Percentiles rank a stretch among this genome's conserved stretches.
phyloP scores from a whole-genome alignment of 805 yeast genomes.

The Wickerhamiella sergipiensis region DNA sequence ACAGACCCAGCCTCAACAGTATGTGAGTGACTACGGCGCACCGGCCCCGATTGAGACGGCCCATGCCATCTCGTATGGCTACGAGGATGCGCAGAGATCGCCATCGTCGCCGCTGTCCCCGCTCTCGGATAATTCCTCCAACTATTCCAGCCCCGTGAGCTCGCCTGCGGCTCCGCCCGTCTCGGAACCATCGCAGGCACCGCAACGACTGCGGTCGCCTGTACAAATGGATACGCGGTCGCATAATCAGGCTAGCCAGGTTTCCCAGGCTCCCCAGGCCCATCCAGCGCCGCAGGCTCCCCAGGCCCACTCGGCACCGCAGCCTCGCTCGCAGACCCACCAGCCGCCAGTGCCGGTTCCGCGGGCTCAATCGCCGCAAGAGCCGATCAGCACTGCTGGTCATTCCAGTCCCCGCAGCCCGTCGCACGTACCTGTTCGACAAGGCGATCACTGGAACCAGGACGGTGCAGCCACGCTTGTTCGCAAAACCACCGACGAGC shows the following conservation, averaged over 20 bases:
- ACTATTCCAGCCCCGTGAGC: not conserved
- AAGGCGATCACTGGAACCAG: constrained; percentile 1
- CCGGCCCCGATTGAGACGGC: not conserved
- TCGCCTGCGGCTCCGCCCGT: not conserved
- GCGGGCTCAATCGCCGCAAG: not conserved
- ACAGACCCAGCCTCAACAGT: not conserved
- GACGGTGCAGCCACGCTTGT: constrained; percentile 14
- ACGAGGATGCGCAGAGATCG: not conserved
- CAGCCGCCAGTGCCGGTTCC: not conserved
- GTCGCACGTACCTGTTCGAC: not conserved
- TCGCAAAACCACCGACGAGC: constrained; percentile 12
- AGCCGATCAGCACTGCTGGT: not conserved
- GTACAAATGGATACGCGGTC: not conserved
- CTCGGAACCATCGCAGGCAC: not conserved
- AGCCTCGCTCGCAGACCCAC: no score
- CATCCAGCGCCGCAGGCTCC: not conserved
- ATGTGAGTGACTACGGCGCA: not conserved
- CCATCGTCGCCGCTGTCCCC: not conserved
- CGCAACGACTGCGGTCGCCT: not conserved
- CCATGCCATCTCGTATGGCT: not conserved
- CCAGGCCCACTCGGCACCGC: no score
- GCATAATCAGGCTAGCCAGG: no score
- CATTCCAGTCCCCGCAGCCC: not conserved
- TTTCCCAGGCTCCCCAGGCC: not conserved
- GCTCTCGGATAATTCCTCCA: not conserved